Base-by-base conservation (phyloP, 345 rosid genomes). In the Cochlearia excelsa region DNA sequence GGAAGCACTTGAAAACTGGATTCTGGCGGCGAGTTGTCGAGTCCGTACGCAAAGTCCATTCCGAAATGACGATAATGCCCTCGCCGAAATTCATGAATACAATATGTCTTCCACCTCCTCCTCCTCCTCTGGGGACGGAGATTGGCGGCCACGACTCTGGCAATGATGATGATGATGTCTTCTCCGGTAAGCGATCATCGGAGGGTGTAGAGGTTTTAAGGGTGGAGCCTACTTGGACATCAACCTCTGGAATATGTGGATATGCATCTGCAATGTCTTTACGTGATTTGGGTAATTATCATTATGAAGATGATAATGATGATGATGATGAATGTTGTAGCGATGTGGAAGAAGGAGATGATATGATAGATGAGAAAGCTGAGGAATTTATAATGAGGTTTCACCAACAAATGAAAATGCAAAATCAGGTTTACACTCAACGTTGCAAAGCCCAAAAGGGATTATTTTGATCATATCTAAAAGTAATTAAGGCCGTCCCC, bases 361-460 rank as follows among this genome's bases (percentile, higher is more conserved):
- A 81, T 26, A 78, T 77, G 89, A 83, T 88, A 31, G 90, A 88
- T 39, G 60, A 49, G 66, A 88, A 85, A 76, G 95, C 95, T 1
- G 95, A 88, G 66, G 74, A 73, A 42, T 88, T 88, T 57, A 87
- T 87, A 4, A 62, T 66, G 30, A 77, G 53, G 6, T 87, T 87
- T 5, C 7, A 37, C 51, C 66, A 59, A n/a, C 84, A 84, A 67
- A 84, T 84, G 71, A 79, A 66, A 74, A 66, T 74, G 52, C 89
- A 84, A 64, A 60, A 71, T 46, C 33, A 37, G 34, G 66, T 44
- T 39, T 67, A 67, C 45, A 27, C 40, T 38, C 46, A 71, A 11
- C 70, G 70, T n/a, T 57, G 51, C 61, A 71, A 52, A 47, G 46
- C 66, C 46, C 23, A 16, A 71, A 71, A 39, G 61, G 57, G 27